phyloP scores from a whole-genome alignment of 257 asterid species.

The Scutellaria barbata region DNA sequence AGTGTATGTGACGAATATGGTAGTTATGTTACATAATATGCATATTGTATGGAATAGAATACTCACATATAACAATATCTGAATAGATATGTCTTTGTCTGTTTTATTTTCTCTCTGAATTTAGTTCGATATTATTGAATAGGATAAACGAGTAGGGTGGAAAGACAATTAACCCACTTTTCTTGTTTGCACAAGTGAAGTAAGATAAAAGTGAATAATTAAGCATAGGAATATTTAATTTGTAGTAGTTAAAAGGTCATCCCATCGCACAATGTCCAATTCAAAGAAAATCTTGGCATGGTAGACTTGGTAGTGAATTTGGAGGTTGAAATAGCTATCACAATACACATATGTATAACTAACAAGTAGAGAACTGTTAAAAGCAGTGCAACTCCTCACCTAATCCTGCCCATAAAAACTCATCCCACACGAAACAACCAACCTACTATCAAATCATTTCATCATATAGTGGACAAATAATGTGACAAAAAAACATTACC shows the following conservation, averaged over 20 bases:
- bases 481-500: constrained; percentile 8
- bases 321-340: not conserved
- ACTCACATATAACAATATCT: no score
- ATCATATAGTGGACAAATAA: not conserved
- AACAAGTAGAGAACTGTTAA: constrained; percentile 24
- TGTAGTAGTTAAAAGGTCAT: constrained; percentile 22
- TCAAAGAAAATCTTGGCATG: constrained; percentile 10
- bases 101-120: no score
- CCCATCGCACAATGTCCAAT: constrained; percentile 2
- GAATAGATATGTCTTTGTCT: no score
- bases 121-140: no score
- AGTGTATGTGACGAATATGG: no score
- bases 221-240: no score
- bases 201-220: no score
- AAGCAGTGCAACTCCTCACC: constrained; percentile 83
- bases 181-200: no score
- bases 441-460: constrained; percentile 8
- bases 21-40: no score
- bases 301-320: constrained; percentile 31
- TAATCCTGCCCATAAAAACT: constrained; percentile 52
- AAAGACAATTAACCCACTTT: no score
- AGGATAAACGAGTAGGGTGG: no score
- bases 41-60: no score
- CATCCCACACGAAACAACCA: constrained; percentile 58
- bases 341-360: not conserved